Evolutionary conservation across 208 protist species (phyloP).

Genomic region (Leishmania guyanensis): DNA sequence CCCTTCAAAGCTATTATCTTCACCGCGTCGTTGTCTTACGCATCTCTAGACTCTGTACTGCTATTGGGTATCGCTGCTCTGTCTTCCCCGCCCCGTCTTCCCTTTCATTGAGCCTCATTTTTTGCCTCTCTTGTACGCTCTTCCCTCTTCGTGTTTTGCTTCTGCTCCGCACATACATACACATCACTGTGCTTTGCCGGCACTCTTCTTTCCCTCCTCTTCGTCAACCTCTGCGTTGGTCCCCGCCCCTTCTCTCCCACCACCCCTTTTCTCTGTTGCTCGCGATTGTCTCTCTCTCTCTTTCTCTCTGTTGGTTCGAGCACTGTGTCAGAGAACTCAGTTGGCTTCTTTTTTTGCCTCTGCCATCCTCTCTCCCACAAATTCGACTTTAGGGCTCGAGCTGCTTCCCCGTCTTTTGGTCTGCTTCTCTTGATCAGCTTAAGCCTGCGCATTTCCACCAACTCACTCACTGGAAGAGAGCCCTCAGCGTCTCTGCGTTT

Average conservation of each 20-base stretch:
- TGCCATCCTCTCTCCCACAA: not conserved
- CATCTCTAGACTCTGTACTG: not conserved
- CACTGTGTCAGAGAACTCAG: not conserved
- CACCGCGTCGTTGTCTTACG: not conserved
- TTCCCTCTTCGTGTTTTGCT: not conserved
- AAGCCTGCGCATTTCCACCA: not conserved
- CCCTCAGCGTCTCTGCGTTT: too few relatives aligned
- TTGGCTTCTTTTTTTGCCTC: not conserved
- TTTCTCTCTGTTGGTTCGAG: not conserved
- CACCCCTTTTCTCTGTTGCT: not conserved
- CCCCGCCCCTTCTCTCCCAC: not conserved
- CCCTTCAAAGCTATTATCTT: not conserved
- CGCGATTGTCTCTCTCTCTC: not conserved
- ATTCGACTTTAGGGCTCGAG: too few relatives aligned
- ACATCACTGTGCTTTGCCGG: too few relatives aligned
- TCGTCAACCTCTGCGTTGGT: not conserved
- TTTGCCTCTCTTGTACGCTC: not conserved
- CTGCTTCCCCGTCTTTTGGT: too few relatives aligned
- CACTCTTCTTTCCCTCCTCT: not conserved
- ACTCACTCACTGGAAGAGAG: not conserved
- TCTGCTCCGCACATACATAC: not conserved
- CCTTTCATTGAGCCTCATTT: too few relatives aligned
- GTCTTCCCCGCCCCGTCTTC: not conserved
- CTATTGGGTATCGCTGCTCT: not conserved
- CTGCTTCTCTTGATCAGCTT: too few relatives aligned